Evolutionary conservation across 306 rosid species (phyloP).

Genomic region (Castanopsis chinensis): DNA sequence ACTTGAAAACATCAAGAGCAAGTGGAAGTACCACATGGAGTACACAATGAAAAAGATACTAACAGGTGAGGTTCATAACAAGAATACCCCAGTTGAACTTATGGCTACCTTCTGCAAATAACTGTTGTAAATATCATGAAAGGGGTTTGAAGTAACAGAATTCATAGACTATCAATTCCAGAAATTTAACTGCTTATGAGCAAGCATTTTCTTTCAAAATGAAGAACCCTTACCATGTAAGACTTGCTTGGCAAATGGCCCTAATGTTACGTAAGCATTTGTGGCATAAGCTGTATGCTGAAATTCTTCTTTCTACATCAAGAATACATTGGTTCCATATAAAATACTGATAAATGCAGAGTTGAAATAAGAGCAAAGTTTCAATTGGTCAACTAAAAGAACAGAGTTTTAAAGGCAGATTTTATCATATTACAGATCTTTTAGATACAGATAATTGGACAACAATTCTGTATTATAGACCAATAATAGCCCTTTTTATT

Average conservation of each 20-base stretch:
- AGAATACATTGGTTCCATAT: constrained; percentile 23
- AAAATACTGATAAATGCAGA: constrained; percentile 12
- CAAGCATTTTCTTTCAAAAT: constrained; percentile 1
- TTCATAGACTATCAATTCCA: neutral
- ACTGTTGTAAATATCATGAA: neutral
- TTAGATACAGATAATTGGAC: neutral
- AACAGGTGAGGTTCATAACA: neutral
- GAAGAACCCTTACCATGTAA: constrained; percentile 57
- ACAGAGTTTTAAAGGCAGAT: constrained; percentile 1
- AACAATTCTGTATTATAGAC: neutral
- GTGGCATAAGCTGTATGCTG: constrained; percentile 94
- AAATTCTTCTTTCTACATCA: constrained; percentile 87
- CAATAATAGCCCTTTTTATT: too few relatives aligned
- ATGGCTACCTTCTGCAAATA: neutral
- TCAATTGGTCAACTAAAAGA: constrained; percentile 3
- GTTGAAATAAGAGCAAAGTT: constrained; percentile 9
- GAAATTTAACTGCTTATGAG: neutral
- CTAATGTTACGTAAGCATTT: constrained; percentile 71
- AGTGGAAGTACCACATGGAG: neutral
- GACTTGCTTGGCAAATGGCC: constrained; percentile 71
- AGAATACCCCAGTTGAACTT: neutral
- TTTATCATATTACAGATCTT: neutral
- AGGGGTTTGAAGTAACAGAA: neutral
- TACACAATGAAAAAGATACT: neutral
- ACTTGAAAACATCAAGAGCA: neutral